These are phyloP conservation scores for Penicillium steckii DNA, from an alignment of 495 filamentous ascomycete species.

Conservation along the genomic window DNA sequence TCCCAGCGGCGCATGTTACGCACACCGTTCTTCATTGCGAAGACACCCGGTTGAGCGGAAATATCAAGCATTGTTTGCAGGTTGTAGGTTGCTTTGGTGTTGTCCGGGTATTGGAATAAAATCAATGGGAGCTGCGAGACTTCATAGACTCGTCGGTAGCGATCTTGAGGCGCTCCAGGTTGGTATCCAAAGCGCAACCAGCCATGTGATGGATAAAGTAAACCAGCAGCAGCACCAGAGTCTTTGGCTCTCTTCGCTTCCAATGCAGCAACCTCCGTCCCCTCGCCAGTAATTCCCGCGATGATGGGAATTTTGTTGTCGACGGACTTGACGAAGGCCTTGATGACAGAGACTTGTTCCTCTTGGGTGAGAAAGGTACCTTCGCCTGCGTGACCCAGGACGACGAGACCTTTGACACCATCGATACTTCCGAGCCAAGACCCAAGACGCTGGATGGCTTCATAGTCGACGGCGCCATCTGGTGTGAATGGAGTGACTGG, in stretches of 20 bases:
- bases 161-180: constrained; percentile 33
- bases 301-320: constrained; percentile 34
- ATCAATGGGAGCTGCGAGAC: constrained; percentile 31
- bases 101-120: constrained; percentile 38
- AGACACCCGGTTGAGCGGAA: constrained; percentile 30
- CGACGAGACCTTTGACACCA: constrained; percentile 35
- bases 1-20: constrained; percentile 40
- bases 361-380: constrained; percentile 34
- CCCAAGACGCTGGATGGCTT: constrained; percentile 33
- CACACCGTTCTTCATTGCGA: constrained; percentile 40
- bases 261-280: constrained; percentile 36
- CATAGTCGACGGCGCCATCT: constrained; percentile 29
- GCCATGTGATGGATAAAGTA: constrained; percentile 37
- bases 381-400: constrained; percentile 36
- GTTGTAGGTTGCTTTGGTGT: constrained; percentile 36
- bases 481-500: constrained; percentile 35
- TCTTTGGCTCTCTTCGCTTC: constrained; percentile 36
- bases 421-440: constrained; percentile 35
- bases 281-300: constrained; percentile 34
- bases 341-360: constrained; percentile 34
- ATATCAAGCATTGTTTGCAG: constrained; percentile 38
- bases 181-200: constrained; percentile 40
- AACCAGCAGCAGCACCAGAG: constrained; percentile 32
- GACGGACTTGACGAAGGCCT: constrained; percentile 35
- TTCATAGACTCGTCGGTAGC: constrained; percentile 33